phyloP scores from a whole-genome alignment of 1,139 yeast genomes.

The Suhomyces bolitotheri region DNA sequence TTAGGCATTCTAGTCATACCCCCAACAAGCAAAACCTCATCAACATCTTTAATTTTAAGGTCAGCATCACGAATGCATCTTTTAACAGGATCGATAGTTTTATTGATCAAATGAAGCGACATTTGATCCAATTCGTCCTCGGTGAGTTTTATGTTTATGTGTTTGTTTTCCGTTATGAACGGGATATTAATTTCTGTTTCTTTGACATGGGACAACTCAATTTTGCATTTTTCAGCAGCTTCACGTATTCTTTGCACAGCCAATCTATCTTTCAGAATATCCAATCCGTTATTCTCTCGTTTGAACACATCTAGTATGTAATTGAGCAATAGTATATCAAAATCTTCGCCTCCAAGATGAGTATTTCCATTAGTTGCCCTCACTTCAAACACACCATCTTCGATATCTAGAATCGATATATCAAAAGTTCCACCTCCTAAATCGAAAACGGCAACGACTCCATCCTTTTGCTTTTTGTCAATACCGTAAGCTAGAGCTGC shows the following conservation, averaged over 20 bases:
- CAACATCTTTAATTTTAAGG: conserved; percentile 58
- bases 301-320: conserved; percentile 53
- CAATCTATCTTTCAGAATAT: conserved; percentile 42
- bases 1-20: conserved; percentile 89
- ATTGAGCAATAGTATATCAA: conserved; percentile 61
- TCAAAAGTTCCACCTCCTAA: conserved; percentile 87
- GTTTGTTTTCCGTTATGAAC: conserved; percentile 53
- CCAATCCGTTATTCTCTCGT: conserved; percentile 41
- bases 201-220: conserved; percentile 63
- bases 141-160: conserved; percentile 52
- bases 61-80: conserved; percentile 73
- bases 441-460: conserved; percentile 74
- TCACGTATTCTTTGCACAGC: conserved; percentile 71
- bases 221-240: conserved; percentile 71
- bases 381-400: conserved; percentile 80
- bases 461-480: conserved; percentile 53
- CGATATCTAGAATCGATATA: conserved; percentile 75
- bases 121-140: conserved; percentile 65
- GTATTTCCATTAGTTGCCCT: conserved; percentile 84
- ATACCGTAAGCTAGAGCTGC: conserved; percentile 82
- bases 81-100: conserved; percentile 65
- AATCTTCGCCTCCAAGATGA: conserved; percentile 82
- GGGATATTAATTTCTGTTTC: conserved; percentile 63
- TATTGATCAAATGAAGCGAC: conserved; percentile 59
- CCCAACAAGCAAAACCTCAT: conserved; percentile 73